phyloP scores from a whole-genome alignment of 2,329 filamentous ascomycete genomes.

The Ophiostoma ips region DNA sequence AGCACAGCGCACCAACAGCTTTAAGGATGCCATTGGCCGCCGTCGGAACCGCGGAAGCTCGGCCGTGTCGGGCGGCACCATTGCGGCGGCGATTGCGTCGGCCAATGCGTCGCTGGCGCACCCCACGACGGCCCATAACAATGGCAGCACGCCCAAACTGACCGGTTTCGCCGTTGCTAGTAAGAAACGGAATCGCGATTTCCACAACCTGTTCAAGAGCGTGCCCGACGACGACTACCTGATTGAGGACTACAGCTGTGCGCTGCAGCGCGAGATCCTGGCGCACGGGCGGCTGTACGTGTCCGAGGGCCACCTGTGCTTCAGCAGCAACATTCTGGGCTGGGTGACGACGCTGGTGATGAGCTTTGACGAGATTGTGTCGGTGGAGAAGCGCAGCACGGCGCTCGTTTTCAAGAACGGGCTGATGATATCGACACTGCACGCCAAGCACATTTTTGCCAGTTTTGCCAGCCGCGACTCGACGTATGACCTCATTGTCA shows the following conservation, averaged over 20 bases:
- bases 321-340: constrained; percentile 96
- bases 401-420: constrained; percentile 94
- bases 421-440: constrained; percentile 88
- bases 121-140: constrained; percentile 41
- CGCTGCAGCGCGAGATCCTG: constrained; percentile 86
- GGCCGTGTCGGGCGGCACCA: constrained; percentile 45
- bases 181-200: constrained; percentile 91
- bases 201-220: constrained; percentile 85
- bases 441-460: constrained; percentile 90
- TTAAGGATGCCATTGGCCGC: constrained; percentile 43
- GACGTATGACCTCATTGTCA: constrained; percentile 92
- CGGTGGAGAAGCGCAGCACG: constrained; percentile 92
- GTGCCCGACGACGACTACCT: constrained; percentile 96
- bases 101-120: constrained; percentile 56
- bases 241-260: constrained; percentile 97
- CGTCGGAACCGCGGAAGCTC: constrained; percentile 68
- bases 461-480: constrained; percentile 90
- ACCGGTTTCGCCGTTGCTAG: constrained; percentile 94
- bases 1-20: constrained; percentile 48
- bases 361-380: constrained; percentile 94
- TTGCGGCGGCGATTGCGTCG: constrained; percentile 59
- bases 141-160: constrained; percentile 53
- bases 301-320: constrained; percentile 93
- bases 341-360: constrained; percentile 97
- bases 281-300: constrained; percentile 90